Percentiles rank a stretch among this genome's conserved stretches.
phyloP scores from a whole-genome alignment of 2,329 filamentous ascomycete genomes.

The Penicillium decumbens region DNA sequence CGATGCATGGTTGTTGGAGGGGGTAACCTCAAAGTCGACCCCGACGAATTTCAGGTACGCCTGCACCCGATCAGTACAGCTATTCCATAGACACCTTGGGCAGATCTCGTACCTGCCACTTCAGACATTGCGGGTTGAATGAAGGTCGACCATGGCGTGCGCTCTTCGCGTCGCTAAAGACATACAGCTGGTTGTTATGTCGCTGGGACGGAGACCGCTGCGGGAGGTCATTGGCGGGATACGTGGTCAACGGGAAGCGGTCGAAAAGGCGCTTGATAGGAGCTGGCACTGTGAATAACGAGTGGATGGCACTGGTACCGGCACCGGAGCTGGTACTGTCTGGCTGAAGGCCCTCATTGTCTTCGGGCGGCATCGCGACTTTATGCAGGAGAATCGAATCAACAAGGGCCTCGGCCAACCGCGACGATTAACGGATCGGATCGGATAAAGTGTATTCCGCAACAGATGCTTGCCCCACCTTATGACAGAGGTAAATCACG shows the following conservation, averaged over 20 bases:
- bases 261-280: slow-evolving; percentile 82
- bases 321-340: background rate
- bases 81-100: background rate
- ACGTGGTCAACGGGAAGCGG: slow-evolving; percentile 71
- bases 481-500: background rate
- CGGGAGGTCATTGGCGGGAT: slow-evolving; percentile 71
- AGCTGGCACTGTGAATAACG: slow-evolving; percentile 52
- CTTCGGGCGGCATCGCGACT: slow-evolving; percentile 26
- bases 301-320: slow-evolving; percentile 20
- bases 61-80: slow-evolving; percentile 43
- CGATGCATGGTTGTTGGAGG: slow-evolving; percentile 90
- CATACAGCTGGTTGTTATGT: slow-evolving; percentile 60
- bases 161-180: slow-evolving; percentile 67
- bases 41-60: slow-evolving; percentile 75
- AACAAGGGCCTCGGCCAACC: slow-evolving; percentile 8
- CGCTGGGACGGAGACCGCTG: slow-evolving; percentile 50
- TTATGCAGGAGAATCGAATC: slow-evolving; percentile 4
- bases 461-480: background rate
- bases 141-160: slow-evolving; percentile 62
- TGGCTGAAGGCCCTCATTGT: slow-evolving; percentile 22
- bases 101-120: slow-evolving; percentile 71
- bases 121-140: slow-evolving; percentile 88
- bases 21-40: slow-evolving; percentile 60
- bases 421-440: background rate
- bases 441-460: background rate